phyloP scores from a whole-genome alignment of 805 yeast genomes.

The Candida takata region DNA sequence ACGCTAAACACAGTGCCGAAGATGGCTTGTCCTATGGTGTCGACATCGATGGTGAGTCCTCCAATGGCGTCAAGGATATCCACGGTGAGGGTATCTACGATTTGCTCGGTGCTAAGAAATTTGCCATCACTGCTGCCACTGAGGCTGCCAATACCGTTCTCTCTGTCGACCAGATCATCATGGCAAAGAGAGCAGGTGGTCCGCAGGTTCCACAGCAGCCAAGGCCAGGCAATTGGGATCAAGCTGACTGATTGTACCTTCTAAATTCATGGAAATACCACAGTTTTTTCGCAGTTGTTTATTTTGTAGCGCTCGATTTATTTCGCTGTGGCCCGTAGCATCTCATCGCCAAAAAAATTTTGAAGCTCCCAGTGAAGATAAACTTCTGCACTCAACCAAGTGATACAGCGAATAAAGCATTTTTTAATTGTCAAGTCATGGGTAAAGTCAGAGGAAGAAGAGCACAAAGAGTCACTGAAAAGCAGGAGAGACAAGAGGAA shows the following conservation, averaged over 20 bases:
- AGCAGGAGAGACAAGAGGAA: slow-evolving; percentile 15
- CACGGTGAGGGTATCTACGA: slow-evolving; percentile 67
- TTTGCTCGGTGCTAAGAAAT: slow-evolving; percentile 68
- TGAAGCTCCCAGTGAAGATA: too few species aligned
- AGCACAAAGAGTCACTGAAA: slow-evolving; percentile 23
- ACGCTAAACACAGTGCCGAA: slow-evolving; percentile 71
- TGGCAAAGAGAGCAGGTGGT: slow-evolving; percentile 99
- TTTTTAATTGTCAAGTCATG: too few species aligned
- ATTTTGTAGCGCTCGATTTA: not conserved
- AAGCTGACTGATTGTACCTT: slow-evolving; percentile 50
- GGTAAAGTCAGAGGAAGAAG: slow-evolving; percentile 38
- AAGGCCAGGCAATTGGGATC: slow-evolving; percentile 94
- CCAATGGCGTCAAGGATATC: slow-evolving; percentile 67
- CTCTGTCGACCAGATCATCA: slow-evolving; percentile 93
- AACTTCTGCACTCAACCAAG: too few species aligned
- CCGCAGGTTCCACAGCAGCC: slow-evolving; percentile 84
- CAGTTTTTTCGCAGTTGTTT: not conserved
- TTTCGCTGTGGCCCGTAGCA: not conserved
- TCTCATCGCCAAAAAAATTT: not conserved
- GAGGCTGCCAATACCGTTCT: slow-evolving; percentile 90
- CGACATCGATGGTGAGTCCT: slow-evolving; percentile 71
- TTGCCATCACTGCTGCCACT: slow-evolving; percentile 89
- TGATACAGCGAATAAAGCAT: too few species aligned
- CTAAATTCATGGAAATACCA: too few species aligned
- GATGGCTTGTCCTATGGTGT: slow-evolving; percentile 45